phyloP scores from a whole-genome alignment of 345 rosid species.

The Ricinus communis region DNA sequence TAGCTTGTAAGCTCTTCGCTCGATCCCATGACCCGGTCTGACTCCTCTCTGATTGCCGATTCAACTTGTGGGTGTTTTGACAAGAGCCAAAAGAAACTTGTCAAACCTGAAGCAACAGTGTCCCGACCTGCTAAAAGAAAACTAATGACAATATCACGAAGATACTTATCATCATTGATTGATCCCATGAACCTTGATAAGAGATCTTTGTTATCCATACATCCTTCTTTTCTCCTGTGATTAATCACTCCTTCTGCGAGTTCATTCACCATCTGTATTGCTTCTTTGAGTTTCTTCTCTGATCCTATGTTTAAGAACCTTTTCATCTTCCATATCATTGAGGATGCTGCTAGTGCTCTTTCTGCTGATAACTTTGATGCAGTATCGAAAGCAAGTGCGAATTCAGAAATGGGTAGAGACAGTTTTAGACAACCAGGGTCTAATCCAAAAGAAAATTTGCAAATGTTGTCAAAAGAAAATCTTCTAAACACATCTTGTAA shows the following conservation, averaged over 20 bases:
- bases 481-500: slow-evolving; percentile 62
- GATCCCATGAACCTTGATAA: slow-evolving; percentile 59
- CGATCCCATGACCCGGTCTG: neutral
- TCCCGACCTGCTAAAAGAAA: slow-evolving; percentile 28
- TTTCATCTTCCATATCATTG: slow-evolving; percentile 56
- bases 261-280: slow-evolving; percentile 40
- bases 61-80: slow-evolving; percentile 12
- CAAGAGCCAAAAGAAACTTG: slow-evolving; percentile 5
- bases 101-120: slow-evolving; percentile 22
- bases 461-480: slow-evolving; percentile 64
- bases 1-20: slow-evolving; percentile 28
- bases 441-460: slow-evolving; percentile 63
- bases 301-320: slow-evolving; percentile 50
- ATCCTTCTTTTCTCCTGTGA: slow-evolving; percentile 37
- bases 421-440: slow-evolving; percentile 61
- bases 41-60: neutral
- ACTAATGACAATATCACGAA: slow-evolving; percentile 42
- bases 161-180: slow-evolving; percentile 39
- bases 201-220: slow-evolving; percentile 42
- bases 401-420: slow-evolving; percentile 39
- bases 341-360: slow-evolving; percentile 46
- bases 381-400: slow-evolving; percentile 53
- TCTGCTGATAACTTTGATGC: slow-evolving; percentile 52
- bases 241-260: slow-evolving; percentile 46
- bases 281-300: slow-evolving; percentile 51